These are phyloP conservation scores for Cinchona pubescens DNA, from an alignment of 257 asterid genomes.

Conservation along the genomic window DNA sequence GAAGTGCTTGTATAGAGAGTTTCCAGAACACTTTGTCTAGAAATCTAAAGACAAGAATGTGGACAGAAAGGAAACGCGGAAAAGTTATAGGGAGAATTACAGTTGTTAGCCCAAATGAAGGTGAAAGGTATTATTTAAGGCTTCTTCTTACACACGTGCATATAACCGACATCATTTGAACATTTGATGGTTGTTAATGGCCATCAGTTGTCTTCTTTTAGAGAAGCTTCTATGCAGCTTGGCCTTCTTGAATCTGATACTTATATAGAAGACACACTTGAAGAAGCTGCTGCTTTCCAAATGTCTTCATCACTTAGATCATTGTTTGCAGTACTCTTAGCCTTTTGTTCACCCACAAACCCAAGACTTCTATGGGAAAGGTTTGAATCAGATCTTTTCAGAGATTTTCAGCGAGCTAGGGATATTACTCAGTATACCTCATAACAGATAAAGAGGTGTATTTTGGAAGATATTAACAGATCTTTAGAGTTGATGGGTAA, in stretches of 20 bases:
- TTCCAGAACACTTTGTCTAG: too few relatives aligned
- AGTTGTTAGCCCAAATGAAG: too few relatives aligned
- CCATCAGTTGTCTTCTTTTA: too few relatives aligned
- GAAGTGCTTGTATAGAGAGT: too few relatives aligned
- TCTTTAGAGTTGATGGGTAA: not conserved
- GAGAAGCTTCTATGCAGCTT: not conserved
- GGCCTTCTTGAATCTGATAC: not conserved
- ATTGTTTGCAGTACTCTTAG: not conserved
- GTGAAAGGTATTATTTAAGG: too few relatives aligned
- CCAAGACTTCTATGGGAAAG: not conserved
- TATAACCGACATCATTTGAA: too few relatives aligned
- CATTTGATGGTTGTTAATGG: too few relatives aligned
- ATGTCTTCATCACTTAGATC: not conserved
- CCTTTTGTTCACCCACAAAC: not conserved
- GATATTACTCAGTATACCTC: not conserved
- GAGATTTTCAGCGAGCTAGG: not conserved
- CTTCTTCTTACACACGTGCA: too few relatives aligned
- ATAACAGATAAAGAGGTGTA: not conserved
- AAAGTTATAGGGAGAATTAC: too few relatives aligned
- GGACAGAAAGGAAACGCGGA: too few relatives aligned
- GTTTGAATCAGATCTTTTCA: not conserved
- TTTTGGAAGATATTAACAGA: not conserved
- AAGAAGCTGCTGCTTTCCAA: not conserved
- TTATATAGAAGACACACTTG: not conserved
- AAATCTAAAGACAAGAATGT: too few relatives aligned